These are phyloP conservation scores for Arabis alpina DNA, from an alignment of 345 rosid genomes.

Conservation along the genomic window DNA sequence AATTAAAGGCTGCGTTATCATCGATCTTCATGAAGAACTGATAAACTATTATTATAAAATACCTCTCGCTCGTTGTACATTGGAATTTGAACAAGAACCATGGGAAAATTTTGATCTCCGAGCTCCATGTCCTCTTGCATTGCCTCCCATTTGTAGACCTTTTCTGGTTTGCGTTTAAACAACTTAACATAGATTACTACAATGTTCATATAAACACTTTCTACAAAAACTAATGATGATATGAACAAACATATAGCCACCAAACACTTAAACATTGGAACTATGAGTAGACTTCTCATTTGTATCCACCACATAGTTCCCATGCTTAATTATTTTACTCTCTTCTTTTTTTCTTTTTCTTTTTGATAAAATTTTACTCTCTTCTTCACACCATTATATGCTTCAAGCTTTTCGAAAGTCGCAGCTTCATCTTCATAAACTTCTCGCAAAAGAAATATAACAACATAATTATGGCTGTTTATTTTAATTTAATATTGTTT, in stretches of 20 bases:
- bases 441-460: background rate
- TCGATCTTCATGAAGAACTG: background rate
- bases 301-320: conserved; percentile 46
- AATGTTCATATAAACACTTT: conserved; percentile 57
- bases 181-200: conserved; percentile 53
- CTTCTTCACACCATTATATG: conserved; percentile 20
- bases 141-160: conserved; percentile 53
- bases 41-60: background rate
- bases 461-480: no score
- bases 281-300: conserved; percentile 47
- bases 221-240: conserved; percentile 57
- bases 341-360: no score
- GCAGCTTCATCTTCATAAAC: conserved; percentile 10
- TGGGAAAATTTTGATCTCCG: conserved; percentile 45
- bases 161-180: conserved; percentile 49
- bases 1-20: conserved; percentile 1
- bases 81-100: conserved; percentile 49
- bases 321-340: conserved; percentile 20
- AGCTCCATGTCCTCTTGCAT: conserved; percentile 56
- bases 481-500: no score
- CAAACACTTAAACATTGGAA: conserved; percentile 49
- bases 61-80: conserved; percentile 50
- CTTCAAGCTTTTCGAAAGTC: conserved; percentile 29
- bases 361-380: background rate
- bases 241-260: conserved; percentile 56